Evolutionary conservation across 1,284 basidiomycete species (phyloP).

Genomic region (Cystobasidium pallidum): DNA sequence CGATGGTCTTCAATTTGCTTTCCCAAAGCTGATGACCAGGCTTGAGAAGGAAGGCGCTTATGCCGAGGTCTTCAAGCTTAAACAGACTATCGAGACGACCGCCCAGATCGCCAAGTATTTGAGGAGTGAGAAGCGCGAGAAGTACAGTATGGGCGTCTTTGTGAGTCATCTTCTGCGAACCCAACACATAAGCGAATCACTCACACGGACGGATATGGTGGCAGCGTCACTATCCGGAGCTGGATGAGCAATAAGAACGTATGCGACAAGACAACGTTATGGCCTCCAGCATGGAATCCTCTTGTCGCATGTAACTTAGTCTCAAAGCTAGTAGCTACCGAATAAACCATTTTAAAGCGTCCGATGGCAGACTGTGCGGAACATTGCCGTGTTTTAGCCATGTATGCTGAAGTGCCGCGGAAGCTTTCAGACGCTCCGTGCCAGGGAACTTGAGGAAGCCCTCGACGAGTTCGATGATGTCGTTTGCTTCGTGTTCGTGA

Average conservation of each 20-base stretch:
- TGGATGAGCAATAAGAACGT: constrained; percentile 36
- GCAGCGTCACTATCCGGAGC: constrained; percentile 42
- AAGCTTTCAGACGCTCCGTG: constrained; percentile 6
- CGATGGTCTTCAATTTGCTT: constrained; percentile 60
- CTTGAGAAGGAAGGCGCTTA: constrained; percentile 55
- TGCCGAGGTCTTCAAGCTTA: constrained; percentile 52
- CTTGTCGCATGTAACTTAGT: background rate
- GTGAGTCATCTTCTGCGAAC: constrained; percentile 4
- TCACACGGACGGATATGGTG: background rate
- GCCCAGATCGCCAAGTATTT: constrained; percentile 60
- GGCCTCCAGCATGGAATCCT: background rate
- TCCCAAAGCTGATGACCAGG: constrained; percentile 59
- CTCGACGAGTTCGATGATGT: constrained; percentile 5
- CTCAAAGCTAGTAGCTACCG: background rate
- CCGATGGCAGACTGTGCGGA: background rate
- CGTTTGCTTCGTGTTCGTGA: background rate
- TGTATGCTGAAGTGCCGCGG: constrained; percentile 1
- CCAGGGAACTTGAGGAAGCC: constrained; percentile 13
- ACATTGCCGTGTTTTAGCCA: background rate
- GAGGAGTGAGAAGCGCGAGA: constrained; percentile 57
- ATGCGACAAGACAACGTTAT: background rate
- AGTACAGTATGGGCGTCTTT: constrained; percentile 57
- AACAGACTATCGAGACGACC: constrained; percentile 53
- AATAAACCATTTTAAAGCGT: background rate
- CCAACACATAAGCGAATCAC: background rate